A percentile compares a stretch with the other conserved stretches of the same genome.
phyloP scores from a whole-genome alignment of 2,329 filamentous ascomycete species.

The Colletotrichum ledebouriae region DNA sequence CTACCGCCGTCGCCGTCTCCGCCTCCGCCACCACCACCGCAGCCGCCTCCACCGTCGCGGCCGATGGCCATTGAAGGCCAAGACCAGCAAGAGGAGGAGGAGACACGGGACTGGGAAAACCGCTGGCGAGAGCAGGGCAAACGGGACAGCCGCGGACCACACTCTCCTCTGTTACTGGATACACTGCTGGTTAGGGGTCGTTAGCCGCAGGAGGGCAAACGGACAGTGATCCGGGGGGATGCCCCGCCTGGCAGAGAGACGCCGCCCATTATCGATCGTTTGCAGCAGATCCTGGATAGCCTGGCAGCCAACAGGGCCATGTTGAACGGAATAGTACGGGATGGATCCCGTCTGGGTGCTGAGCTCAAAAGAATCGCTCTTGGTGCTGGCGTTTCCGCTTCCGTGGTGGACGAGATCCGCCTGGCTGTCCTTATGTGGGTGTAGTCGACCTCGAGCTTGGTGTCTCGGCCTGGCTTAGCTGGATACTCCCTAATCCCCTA shows the following conservation, averaged over 20 bases:
- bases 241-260: neutral
- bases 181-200: neutral
- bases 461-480: neutral
- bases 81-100: neutral
- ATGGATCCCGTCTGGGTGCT: neutral
- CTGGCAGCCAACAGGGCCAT: neutral
- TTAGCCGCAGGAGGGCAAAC: neutral
- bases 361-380: neutral
- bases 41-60: neutral
- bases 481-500: neutral
- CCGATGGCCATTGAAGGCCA: neutral
- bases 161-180: neutral
- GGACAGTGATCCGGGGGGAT: neutral
- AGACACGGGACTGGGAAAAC: neutral
- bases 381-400: no score
- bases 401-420: neutral
- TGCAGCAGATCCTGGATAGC: neutral
- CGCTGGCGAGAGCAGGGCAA: neutral
- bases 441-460: slow-evolving; percentile 2
- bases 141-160: neutral
- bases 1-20: neutral
- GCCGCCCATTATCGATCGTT: neutral
- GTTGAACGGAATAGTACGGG: neutral
- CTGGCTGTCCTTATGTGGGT: slow-evolving; percentile 1
- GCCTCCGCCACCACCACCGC: neutral